These are phyloP conservation scores for Zarea fungicola DNA, from an alignment of 2,329 filamentous ascomycete species.

Conservation along the genomic window DNA sequence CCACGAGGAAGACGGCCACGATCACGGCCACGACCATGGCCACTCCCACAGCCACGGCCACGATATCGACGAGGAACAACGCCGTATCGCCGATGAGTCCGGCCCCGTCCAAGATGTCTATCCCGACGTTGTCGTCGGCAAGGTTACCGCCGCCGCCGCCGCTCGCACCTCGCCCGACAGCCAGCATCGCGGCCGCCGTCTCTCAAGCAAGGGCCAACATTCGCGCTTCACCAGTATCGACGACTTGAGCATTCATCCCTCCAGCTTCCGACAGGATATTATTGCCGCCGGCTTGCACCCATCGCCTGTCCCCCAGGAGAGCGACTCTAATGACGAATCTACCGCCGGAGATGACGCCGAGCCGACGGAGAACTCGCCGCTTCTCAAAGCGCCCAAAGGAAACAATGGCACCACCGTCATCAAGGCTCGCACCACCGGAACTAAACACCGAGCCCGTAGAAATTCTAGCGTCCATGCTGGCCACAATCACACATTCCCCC, in stretches of 20 bases:
- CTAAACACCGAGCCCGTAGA: conserved; percentile 28
- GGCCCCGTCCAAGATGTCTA: conserved; percentile 57
- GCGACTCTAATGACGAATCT: conserved; percentile 43
- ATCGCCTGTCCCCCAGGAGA: conserved; percentile 44
- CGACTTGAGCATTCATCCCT: conserved; percentile 80
- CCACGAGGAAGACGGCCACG: conserved; percentile 27
- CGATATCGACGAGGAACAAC: conserved; percentile 49
- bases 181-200: conserved; percentile 37
- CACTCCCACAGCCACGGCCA: conserved; percentile 28
- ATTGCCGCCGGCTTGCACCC: conserved; percentile 69
- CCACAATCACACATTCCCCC: conserved; percentile 78
- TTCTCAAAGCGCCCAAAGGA: conserved; percentile 37
- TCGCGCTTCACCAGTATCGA: conserved; percentile 60
- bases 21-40: conserved; percentile 24
- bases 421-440: conserved; percentile 18
- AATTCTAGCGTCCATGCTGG: conserved; percentile 58
- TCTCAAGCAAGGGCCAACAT: conserved; percentile 42
- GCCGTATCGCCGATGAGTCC: conserved; percentile 49
- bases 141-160: conserved; percentile 30
- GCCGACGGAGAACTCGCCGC: conserved; percentile 40
- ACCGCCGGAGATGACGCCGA: conserved; percentile 37
- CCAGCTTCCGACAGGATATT: conserved; percentile 86
- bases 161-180: conserved; percentile 24
- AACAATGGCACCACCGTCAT: conserved; percentile 23
- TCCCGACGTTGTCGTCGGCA: conserved; percentile 55